These are phyloP conservation scores for Phallus indusiatus DNA, from an alignment of 768 basidiomycete genomes.

Conservation along the genomic window DNA sequence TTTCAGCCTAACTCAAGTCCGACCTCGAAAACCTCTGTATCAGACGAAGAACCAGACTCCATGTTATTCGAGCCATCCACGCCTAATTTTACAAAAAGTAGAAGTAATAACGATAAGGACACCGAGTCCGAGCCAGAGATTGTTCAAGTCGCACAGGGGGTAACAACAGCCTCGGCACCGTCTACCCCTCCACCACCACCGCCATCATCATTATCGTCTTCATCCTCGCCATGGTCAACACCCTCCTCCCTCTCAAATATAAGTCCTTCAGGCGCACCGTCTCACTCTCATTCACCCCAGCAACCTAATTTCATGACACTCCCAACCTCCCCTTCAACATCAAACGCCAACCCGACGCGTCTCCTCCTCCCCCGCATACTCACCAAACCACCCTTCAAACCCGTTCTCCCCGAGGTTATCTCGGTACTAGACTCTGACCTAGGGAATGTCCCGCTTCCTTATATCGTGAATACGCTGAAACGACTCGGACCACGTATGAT, in stretches of 20 bases:
- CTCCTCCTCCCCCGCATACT: constrained; percentile 52
- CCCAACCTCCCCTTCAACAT: neutral
- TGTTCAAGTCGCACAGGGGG: too few species aligned
- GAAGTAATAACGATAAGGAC: too few species aligned
- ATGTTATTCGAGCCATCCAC: too few species aligned
- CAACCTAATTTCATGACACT: neutral
- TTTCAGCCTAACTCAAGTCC: too few species aligned
- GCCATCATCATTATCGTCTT: neutral
- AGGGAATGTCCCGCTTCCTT: constrained; percentile 47
- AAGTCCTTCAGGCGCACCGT: neutral
- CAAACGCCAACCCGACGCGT: neutral
- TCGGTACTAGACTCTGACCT: constrained; percentile 44
- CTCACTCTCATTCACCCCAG: neutral
- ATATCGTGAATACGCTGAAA: constrained; percentile 44
- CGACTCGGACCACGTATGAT: constrained; percentile 26
- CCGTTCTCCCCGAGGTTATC: constrained; percentile 47
- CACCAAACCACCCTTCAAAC: constrained; percentile 47
- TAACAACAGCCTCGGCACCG: neutral
- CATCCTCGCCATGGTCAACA: neutral
- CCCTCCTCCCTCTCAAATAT: neutral
- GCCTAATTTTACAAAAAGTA: too few species aligned
- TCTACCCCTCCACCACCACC: neutral
- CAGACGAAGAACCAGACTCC: too few species aligned
- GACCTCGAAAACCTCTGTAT: too few species aligned
- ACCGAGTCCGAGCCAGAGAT: too few species aligned